These are phyloP conservation scores for Russula vinacea DNA, from an alignment of 768 basidiomycete genomes.

Conservation along the genomic window DNA sequence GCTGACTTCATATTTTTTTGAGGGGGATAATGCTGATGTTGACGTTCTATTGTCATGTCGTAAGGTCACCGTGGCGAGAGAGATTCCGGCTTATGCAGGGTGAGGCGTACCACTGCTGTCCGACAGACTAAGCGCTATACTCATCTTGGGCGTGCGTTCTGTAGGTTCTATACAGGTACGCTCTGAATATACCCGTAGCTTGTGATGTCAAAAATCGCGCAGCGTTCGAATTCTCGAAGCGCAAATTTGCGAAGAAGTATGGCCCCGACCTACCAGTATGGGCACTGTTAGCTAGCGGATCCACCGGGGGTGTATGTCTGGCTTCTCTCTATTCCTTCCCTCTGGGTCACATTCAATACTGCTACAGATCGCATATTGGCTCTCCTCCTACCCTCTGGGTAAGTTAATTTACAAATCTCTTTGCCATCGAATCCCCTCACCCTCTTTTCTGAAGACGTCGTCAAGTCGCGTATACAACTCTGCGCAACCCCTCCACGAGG, in stretches of 20 bases:
- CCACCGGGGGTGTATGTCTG: conserved; percentile 70
- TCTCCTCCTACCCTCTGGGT: conserved; percentile 89
- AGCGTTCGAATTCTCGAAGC: conserved; percentile 90
- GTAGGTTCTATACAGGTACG: conserved; percentile 67
- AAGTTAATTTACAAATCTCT: conserved; percentile 1
- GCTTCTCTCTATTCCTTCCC: not conserved
- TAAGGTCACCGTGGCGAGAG: conserved; percentile 84
- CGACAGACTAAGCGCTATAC: not conserved
- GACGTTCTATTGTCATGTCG: not conserved
- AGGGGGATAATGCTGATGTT: not conserved
- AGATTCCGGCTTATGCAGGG: conserved; percentile 97
- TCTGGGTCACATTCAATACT: not conserved
- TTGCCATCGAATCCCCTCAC: not conserved
- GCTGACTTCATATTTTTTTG: not conserved
- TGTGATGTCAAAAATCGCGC: conserved; percentile 13
- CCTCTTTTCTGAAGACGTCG: conserved; percentile 55
- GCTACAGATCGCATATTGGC: conserved; percentile 81
- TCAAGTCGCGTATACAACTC: conserved; percentile 88
- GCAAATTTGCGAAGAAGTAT: conserved; percentile 61
- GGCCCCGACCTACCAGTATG: conserved; percentile 75
- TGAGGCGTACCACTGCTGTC: conserved; percentile 31
- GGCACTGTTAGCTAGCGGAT: conserved; percentile 79
- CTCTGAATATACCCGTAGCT: not conserved
- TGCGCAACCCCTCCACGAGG: conserved; percentile 69
- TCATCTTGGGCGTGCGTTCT: not conserved